These are phyloP conservation scores for Apiotrichum porosum DNA, from an alignment of 1,284 basidiomycete species.

Conservation along the genomic window DNA sequence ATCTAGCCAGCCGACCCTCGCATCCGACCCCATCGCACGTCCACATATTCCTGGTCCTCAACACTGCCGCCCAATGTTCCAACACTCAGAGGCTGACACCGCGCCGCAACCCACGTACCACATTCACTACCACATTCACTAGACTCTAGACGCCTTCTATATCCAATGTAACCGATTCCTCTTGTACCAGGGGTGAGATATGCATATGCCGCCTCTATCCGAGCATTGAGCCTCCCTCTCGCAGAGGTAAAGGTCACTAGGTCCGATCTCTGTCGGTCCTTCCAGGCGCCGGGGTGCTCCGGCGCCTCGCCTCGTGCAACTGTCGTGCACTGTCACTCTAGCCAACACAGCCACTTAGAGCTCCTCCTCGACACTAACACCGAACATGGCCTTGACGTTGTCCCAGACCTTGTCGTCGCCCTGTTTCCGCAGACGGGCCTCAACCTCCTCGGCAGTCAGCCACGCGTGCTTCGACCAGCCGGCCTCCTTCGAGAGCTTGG, in stretches of 20 bases:
- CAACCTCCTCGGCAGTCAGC: constrained; percentile 37
- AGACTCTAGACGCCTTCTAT: background rate
- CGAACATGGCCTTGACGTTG: constrained; percentile 40
- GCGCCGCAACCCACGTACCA: no score
- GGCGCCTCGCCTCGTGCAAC: no score
- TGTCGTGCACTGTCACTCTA: no score
- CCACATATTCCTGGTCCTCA: no score
- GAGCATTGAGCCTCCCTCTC: background rate
- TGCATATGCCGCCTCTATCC: constrained; percentile 12
- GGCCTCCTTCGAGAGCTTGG: constrained; percentile 26
- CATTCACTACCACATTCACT: no score
- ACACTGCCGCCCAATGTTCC: no score
- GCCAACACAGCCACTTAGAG: background rate
- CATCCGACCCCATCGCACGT: no score
- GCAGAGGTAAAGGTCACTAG: no score
- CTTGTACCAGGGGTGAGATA: constrained; percentile 9
- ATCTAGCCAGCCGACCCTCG: no score
- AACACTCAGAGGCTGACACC: no score
- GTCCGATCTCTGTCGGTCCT: no score
- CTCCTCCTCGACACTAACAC: constrained; percentile 17
- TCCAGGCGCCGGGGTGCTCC: no score
- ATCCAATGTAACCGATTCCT: background rate
- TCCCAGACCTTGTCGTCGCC: constrained; percentile 39
- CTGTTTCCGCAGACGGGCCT: constrained; percentile 31
- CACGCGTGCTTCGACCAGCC: constrained; percentile 33